Percentiles rank a stretch among this genome's conserved stretches.
Conservation (phyloP, 768 basidiomycete genomes). For the Macrolepiota fuliginosa region DNA sequence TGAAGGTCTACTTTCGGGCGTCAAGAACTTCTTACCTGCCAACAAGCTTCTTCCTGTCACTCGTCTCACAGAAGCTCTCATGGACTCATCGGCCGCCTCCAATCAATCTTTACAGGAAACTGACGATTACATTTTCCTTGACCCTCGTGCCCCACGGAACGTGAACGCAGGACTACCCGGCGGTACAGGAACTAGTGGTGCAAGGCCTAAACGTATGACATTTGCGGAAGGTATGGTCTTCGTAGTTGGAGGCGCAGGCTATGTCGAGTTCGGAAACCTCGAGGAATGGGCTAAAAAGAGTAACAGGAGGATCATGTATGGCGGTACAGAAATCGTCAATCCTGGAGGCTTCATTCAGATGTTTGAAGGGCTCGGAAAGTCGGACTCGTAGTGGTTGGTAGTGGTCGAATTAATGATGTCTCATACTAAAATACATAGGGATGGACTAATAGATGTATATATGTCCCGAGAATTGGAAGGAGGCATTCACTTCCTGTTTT, state of each 20-base stretch:
- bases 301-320: conserved; percentile 88
- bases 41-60: conserved; percentile 93
- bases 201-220: conserved; percentile 56
- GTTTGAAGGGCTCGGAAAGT: conserved; percentile 62
- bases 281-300: conserved; percentile 87
- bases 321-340: conserved; percentile 92
- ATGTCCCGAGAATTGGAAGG: not conserved
- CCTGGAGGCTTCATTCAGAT: conserved; percentile 81
- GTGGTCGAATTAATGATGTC: not conserved
- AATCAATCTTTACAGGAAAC: conserved; percentile 95
- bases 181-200: conserved; percentile 45
- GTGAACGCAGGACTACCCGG: conserved; percentile 49
- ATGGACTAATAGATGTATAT: conserved; percentile 5
- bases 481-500: conserved; percentile 45
- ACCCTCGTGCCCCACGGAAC: conserved; percentile 79
- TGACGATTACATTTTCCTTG: conserved; percentile 93
- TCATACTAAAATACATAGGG: conserved; percentile 1
- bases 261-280: conserved; percentile 96
- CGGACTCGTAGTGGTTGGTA: conserved; percentile 16
- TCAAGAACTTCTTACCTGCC: conserved; percentile 95
- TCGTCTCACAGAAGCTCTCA: conserved; percentile 90
- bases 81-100: conserved; percentile 94
- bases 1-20: conserved; percentile 94
- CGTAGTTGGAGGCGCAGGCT: conserved; percentile 93
- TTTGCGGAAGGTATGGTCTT: conserved; percentile 91